phyloP scores from a whole-genome alignment of 2,329 filamentous ascomycete genomes.

The Penicillium sumatraense region DNA sequence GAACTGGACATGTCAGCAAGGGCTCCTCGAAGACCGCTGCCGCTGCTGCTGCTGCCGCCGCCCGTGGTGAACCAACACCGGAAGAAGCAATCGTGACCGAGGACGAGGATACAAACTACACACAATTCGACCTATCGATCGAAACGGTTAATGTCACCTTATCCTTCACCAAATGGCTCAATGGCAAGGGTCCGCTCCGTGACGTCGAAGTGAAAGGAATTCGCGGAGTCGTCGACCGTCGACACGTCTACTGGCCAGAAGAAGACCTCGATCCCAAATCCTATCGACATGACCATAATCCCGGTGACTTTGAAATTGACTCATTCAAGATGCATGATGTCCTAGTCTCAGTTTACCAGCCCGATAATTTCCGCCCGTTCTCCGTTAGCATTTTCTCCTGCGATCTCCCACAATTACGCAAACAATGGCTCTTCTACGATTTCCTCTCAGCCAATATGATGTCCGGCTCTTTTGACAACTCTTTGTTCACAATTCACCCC shows the following conservation, averaged over 20 bases:
- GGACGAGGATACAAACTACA: conserved; percentile 93
- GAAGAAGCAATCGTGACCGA: conserved; percentile 44
- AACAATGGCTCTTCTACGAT: conserved; percentile 98
- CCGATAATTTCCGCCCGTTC: conserved; percentile 88
- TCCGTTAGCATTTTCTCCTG: conserved; percentile 95
- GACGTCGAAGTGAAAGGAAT: conserved; percentile 95
- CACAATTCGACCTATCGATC: conserved; percentile 93
- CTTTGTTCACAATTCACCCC: conserved; percentile 95
- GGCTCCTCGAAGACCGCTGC: conserved; percentile 85
- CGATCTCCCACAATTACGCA: conserved; percentile 87
- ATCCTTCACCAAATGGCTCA: conserved; percentile 99
- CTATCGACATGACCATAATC: conserved; percentile 83
- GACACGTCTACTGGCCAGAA: conserved; percentile 73
- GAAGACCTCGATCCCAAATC: conserved; percentile 78
- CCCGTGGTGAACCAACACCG: conserved; percentile 52
- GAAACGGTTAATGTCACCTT: conserved; percentile 94
- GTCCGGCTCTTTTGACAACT: conserved; percentile 93
- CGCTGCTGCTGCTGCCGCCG: conserved; percentile 78
- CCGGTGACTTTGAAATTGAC: conserved; percentile 96
- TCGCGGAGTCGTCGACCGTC: conserved; percentile 88
- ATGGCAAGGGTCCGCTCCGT: conserved; percentile 86
- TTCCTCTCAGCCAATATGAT: conserved; percentile 94
- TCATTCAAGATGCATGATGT: conserved; percentile 96
- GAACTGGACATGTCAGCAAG: conserved; percentile 83
- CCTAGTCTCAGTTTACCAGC: conserved; percentile 88